These are phyloP conservation scores for Hanseniaspora taiwanica DNA, from an alignment of 805 yeast genomes.

Conservation along the genomic window DNA sequence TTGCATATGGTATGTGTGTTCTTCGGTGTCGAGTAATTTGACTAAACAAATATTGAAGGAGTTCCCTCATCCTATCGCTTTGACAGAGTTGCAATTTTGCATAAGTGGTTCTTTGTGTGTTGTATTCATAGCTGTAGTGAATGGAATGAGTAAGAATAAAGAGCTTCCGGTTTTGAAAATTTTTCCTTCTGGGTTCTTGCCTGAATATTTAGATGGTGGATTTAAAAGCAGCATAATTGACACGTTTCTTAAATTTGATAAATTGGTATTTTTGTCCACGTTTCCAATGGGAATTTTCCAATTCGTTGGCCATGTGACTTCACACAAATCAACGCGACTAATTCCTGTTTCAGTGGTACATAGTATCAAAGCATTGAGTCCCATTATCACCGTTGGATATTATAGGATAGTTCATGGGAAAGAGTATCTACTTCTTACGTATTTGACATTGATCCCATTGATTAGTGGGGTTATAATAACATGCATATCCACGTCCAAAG, in stretches of 20 bases:
- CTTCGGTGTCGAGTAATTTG: conserved; percentile 71
- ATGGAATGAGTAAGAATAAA: conserved; percentile 35
- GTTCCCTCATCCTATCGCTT: conserved; percentile 72
- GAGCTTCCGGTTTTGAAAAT: conserved; percentile 10
- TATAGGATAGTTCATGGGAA: conserved; percentile 50
- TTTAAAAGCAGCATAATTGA: conserved; percentile 17
- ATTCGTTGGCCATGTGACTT: conserved; percentile 79
- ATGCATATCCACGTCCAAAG: conserved; percentile 35
- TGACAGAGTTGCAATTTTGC: conserved; percentile 78
- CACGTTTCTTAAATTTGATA: conserved; percentile 42
- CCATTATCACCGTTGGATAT: conserved; percentile 73
- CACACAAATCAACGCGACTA: conserved; percentile 82
- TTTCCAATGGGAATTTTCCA: conserved; percentile 94
- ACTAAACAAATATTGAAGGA: conserved; percentile 61
- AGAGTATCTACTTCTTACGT: conserved; percentile 51
- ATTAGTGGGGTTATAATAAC: conserved; percentile 76
- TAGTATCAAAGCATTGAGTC: conserved; percentile 85
- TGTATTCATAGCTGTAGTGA: conserved; percentile 27
- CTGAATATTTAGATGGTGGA: conserved; percentile 20
- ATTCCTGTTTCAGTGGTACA: conserved; percentile 94
- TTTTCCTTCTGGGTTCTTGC: conserved; percentile 25
- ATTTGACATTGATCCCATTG: conserved; percentile 66
- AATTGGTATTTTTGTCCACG: conserved; percentile 44
- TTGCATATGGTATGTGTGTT: conserved; percentile 62
- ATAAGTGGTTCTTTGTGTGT: conserved; percentile 55